Conservation (phyloP, 2,329 filamentous ascomycete species). For the Ophiostoma fasciatum region DNA sequence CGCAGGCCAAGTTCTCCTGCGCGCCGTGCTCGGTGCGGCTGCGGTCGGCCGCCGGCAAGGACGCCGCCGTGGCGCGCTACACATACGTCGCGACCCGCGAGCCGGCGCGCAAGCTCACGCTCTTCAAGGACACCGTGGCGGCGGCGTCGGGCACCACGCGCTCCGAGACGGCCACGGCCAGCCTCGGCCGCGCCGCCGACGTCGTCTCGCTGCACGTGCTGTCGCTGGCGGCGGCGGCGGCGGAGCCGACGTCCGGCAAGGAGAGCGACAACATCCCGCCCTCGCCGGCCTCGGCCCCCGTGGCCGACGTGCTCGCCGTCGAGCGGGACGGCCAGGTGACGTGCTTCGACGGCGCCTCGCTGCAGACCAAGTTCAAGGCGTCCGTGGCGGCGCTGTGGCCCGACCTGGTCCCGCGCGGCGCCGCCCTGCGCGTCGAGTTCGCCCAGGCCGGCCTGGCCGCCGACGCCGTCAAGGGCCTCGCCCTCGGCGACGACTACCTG, state of each 20-base stretch:
- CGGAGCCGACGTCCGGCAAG: neutral
- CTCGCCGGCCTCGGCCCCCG: neutral
- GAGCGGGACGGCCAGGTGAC: slow-evolving; percentile 45
- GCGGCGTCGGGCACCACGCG: slow-evolving; percentile 34
- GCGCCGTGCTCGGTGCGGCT: slow-evolving; percentile 42
- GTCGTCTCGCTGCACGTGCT: slow-evolving; percentile 29
- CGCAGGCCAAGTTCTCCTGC: slow-evolving; percentile 49
- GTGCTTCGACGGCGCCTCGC: slow-evolving; percentile 42
- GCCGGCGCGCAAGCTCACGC: slow-evolving; percentile 34
- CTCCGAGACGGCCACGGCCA: slow-evolving; percentile 29
- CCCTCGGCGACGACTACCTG: slow-evolving; percentile 38
- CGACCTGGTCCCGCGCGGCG: slow-evolving; percentile 21
- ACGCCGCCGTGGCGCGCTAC: slow-evolving; percentile 32
- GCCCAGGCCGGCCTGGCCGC: slow-evolving; percentile 29
- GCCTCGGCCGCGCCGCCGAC: slow-evolving; percentile 24
- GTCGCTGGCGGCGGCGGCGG: neutral
- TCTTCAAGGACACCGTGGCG: slow-evolving; percentile 43
- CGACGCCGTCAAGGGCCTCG: slow-evolving; percentile 38
- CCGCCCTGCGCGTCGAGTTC: slow-evolving; percentile 32
- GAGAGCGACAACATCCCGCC: too few relatives aligned
- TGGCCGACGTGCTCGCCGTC: slow-evolving; percentile 37
- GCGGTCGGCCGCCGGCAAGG: slow-evolving; percentile 30
- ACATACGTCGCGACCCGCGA: slow-evolving; percentile 45
- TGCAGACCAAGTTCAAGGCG: slow-evolving; percentile 32
- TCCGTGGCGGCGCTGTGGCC: slow-evolving; percentile 27